A percentile compares a stretch with the other conserved stretches of the same genome.
Evolutionary conservation across 2,329 filamentous ascomycete species (phyloP).

Genomic region (Phialocephala subalpina): DNA sequence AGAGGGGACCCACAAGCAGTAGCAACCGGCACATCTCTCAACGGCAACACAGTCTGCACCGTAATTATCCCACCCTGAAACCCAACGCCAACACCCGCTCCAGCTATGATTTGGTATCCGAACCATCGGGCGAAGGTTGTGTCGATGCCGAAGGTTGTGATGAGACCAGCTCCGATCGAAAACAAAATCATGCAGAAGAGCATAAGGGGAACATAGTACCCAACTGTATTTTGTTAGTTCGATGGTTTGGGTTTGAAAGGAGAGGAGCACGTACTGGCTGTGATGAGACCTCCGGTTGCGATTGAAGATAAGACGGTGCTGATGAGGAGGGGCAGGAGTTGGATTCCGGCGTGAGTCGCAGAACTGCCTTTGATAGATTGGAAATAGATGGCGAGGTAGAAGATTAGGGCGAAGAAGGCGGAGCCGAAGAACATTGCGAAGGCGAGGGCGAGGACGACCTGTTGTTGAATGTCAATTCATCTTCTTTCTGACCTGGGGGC

Average conservation of each 20-base stretch:
- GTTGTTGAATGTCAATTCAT: not conserved
- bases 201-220: slow-evolving; percentile 56
- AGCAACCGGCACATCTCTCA: slow-evolving; percentile 57
- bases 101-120: slow-evolving; percentile 61
- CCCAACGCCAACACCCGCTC: slow-evolving; percentile 35
- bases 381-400: slow-evolving; percentile 46
- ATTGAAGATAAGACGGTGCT: slow-evolving; percentile 52
- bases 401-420: slow-evolving; percentile 42
- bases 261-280: slow-evolving; percentile 28
- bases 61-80: slow-evolving; percentile 37
- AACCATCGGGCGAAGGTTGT: slow-evolving; percentile 59
- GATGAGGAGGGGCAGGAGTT: slow-evolving; percentile 52
- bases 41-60: slow-evolving; percentile 59
- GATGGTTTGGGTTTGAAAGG: too few species aligned
- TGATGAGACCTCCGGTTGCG: slow-evolving; percentile 47
- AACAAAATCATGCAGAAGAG: slow-evolving; percentile 48
- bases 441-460: slow-evolving; percentile 25
- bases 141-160: slow-evolving; percentile 50
- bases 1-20: slow-evolving; percentile 53
- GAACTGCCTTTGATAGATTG: slow-evolving; percentile 46
- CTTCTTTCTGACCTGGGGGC: too few species aligned
- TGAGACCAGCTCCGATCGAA: slow-evolving; percentile 50
- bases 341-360: slow-evolving; percentile 53
- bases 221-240: slow-evolving; percentile 33
- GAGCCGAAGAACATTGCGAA: slow-evolving; percentile 39